Percentiles rank a stretch among this genome's conserved stretches.
These are phyloP conservation scores for Stemphylium lycopersici DNA, from an alignment of 2,329 filamentous ascomycete genomes.

Conservation along the genomic window DNA sequence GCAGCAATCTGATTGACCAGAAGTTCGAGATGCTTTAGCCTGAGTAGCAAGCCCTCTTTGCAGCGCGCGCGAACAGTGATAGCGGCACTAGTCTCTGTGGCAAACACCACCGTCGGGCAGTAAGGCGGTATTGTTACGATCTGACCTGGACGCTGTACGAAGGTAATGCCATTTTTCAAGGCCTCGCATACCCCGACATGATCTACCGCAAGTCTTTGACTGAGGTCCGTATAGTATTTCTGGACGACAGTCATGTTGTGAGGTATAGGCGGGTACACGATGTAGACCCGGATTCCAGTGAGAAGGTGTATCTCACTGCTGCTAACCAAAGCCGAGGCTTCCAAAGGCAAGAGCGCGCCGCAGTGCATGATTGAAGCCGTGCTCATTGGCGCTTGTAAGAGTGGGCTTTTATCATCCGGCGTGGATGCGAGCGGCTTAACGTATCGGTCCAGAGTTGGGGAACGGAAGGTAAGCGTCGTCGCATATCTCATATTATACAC, in stretches of 20 bases:
- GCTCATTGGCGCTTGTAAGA: not conserved
- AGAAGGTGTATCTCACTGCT: not conserved
- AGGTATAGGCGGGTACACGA: not conserved
- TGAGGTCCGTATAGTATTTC: not conserved
- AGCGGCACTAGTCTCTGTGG: not conserved
- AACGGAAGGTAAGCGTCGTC: not conserved
- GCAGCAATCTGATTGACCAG: not conserved
- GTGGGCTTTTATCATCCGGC: not conserved
- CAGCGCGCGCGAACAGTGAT: not conserved
- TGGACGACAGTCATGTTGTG: not conserved
- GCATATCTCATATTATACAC: not conserved
- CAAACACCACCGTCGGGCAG: not conserved
- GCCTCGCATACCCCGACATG: not conserved
- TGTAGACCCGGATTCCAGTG: not conserved
- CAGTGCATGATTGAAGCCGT: constrained; percentile 5
- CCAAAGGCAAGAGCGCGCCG: not conserved
- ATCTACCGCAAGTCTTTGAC: not conserved
- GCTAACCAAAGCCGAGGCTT: not conserved
- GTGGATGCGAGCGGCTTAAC: not conserved
- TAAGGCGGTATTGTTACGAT: not conserved
- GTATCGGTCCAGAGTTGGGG: not conserved
- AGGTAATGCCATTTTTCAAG: not conserved
- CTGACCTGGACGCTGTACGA: not conserved
- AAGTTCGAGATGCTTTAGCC: not conserved
- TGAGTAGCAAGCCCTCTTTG: not conserved